These are phyloP conservation scores for Kondoa malvinella DNA, from an alignment of 768 basidiomycete species.

Conservation along the genomic window DNA sequence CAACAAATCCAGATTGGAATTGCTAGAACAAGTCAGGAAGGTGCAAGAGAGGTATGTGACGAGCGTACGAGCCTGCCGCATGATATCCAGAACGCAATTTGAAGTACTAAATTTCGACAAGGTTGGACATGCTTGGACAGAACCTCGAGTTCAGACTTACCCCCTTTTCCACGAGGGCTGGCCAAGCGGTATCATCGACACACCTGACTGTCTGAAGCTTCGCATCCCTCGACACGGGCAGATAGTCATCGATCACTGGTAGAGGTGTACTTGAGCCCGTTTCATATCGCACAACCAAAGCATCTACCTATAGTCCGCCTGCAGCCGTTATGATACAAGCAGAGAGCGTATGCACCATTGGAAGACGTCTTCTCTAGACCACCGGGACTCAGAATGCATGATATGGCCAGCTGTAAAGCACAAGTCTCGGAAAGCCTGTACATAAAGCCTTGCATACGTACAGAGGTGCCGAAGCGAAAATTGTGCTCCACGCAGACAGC, in stretches of 20 bases:
- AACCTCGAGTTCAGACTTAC: not conserved
- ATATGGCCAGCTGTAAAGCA: not conserved
- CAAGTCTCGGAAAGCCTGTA: too few relatives aligned
- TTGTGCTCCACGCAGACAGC: conserved; percentile 11
- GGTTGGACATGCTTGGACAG: not conserved
- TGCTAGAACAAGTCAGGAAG: not conserved
- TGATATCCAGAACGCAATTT: conserved; percentile 11
- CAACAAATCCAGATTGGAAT: conserved; percentile 7
- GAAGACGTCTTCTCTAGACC: not conserved
- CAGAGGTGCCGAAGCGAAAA: conserved; percentile 1
- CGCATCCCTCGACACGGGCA: not conserved
- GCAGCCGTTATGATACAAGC: not conserved
- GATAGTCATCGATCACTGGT: conserved; percentile 14
- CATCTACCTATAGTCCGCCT: not conserved
- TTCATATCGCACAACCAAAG: not conserved
- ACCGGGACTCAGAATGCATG: not conserved
- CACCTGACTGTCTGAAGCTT: conserved; percentile 4
- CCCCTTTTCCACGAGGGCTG: conserved; percentile 14
- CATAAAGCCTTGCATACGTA: not conserved
- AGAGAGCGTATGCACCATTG: conserved; percentile 3
- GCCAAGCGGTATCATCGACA: conserved; percentile 5
- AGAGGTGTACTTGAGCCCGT: not conserved
- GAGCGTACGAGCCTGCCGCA: conserved; percentile 9
- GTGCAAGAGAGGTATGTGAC: not conserved
- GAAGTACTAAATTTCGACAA: conserved; percentile 5